phyloP scores from a whole-genome alignment of 2,329 filamentous ascomycete species.

The Diaporthe citri region DNA sequence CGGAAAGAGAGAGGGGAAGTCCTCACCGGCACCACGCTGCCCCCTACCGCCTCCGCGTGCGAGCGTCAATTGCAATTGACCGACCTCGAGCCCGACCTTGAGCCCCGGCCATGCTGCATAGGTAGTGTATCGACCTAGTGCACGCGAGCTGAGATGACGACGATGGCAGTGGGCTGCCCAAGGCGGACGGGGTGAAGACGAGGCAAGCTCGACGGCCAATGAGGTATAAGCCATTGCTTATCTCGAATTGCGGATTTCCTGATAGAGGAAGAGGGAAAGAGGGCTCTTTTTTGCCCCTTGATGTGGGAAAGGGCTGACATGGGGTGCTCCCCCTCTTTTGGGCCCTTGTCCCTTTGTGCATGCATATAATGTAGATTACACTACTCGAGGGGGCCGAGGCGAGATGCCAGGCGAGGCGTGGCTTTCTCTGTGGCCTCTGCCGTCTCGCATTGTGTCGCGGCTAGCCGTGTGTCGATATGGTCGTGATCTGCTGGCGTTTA shows the following conservation, averaged over 20 bases:
- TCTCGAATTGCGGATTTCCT: neutral
- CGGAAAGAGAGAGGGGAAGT: neutral
- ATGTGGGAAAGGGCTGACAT: slow-evolving; percentile 3
- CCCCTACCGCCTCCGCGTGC: neutral
- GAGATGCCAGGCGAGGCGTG: slow-evolving; percentile 5
- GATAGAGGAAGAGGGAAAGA: slow-evolving; percentile 6
- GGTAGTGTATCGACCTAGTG: neutral
- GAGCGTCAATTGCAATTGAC: neutral
- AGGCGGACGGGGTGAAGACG: slow-evolving; percentile 11
- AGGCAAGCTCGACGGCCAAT: slow-evolving; percentile 12
- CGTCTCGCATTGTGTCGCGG: slow-evolving; percentile 24
- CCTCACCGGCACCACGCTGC: neutral
- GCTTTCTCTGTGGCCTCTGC: neutral
- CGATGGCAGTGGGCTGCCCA: neutral
- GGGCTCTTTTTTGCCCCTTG: neutral
- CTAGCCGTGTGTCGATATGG: slow-evolving; percentile 16
- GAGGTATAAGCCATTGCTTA: slow-evolving; percentile 27
- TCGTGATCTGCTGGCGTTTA: slow-evolving; percentile 14
- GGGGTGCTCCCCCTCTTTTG: slow-evolving; percentile 13
- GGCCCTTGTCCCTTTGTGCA: slow-evolving; percentile 22
- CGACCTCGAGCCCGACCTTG: neutral
- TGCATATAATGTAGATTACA: neutral
- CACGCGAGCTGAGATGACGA: slow-evolving; percentile 6
- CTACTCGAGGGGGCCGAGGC: neutral
- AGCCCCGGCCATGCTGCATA: neutral